These are phyloP conservation scores for Pistacia integerrima DNA, from an alignment of 345 rosid genomes.

Conservation along the genomic window DNA sequence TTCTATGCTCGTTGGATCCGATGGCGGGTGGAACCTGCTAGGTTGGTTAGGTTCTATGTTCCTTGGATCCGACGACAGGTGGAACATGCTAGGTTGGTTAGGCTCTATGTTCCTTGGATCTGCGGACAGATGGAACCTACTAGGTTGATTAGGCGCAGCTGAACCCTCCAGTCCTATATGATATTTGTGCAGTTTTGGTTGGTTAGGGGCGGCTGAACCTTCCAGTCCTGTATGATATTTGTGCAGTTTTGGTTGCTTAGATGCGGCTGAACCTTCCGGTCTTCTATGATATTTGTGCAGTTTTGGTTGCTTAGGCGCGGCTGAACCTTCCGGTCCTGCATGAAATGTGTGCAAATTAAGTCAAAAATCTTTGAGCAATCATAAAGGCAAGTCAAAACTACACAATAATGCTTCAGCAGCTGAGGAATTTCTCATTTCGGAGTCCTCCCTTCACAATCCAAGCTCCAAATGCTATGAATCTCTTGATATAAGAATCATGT, in stretches of 20 bases:
- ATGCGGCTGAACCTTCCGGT: neutral
- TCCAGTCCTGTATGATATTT: constrained; percentile 21
- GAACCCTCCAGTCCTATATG: constrained; percentile 13
- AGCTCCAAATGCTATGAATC: neutral
- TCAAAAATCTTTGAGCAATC: neutral
- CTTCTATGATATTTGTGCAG: constrained; percentile 11
- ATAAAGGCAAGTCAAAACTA: constrained; percentile 3
- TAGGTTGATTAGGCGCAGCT: neutral
- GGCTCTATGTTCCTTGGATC: neutral
- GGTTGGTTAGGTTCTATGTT: neutral
- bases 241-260: neutral
- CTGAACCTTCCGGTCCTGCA: constrained; percentile 20
- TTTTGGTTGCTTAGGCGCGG: neutral
- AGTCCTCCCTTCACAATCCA: neutral
- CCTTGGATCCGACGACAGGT: neutral
- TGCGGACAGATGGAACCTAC: neutral
- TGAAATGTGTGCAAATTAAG: constrained; percentile 4
- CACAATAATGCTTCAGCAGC: neutral
- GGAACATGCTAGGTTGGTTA: neutral
- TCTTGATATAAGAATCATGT: neutral
- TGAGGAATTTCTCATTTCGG: neutral
- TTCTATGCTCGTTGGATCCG: neutral
- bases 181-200: neutral
- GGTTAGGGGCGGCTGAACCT: neutral
- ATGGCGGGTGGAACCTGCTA: neutral